phyloP scores from a whole-genome alignment of 495 filamentous ascomycete genomes.

The Alectoria sarmentosa region DNA sequence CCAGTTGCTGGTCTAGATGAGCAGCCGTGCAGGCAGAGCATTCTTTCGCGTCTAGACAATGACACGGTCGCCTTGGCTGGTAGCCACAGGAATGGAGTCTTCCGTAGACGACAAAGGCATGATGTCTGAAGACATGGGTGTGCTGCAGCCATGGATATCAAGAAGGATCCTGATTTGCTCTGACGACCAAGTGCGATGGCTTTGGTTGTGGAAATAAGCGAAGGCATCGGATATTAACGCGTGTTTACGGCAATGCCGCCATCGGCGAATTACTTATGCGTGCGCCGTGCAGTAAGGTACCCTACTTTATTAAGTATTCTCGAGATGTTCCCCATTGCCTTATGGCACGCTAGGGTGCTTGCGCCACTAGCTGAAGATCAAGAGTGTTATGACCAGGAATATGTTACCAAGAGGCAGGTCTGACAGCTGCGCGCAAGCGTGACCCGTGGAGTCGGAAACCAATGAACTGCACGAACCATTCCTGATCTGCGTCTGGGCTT shows the following conservation, averaged over 20 bases:
- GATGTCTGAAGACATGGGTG: neutral
- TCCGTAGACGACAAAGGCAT: neutral
- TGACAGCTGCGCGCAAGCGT: slow-evolving; percentile 19
- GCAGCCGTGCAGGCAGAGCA: neutral
- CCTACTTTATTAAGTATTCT: too few relatives aligned
- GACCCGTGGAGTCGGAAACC: slow-evolving; percentile 11
- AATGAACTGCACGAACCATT: slow-evolving; percentile 1
- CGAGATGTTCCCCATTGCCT: neutral
- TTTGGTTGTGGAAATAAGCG: neutral
- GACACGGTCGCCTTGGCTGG: neutral
- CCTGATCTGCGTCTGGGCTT: slow-evolving; percentile 6
- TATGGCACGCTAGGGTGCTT: neutral
- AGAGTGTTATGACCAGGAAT: slow-evolving; percentile 12
- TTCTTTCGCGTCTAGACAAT: neutral
- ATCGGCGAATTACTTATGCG: neutral
- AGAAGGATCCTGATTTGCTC: neutral
- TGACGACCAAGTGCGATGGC: neutral
- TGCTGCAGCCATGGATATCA: neutral
- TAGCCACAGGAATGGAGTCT: neutral
- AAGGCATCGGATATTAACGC: slow-evolving; percentile 1
- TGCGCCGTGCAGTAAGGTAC: neutral
- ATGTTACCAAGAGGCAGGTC: slow-evolving; percentile 8
- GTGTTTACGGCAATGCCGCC: neutral
- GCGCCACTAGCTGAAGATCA: slow-evolving; percentile 13
- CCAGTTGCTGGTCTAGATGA: neutral